These are phyloP conservation scores for Colletotrichum horii DNA, from an alignment of 2,329 filamentous ascomycete genomes.

Conservation along the genomic window DNA sequence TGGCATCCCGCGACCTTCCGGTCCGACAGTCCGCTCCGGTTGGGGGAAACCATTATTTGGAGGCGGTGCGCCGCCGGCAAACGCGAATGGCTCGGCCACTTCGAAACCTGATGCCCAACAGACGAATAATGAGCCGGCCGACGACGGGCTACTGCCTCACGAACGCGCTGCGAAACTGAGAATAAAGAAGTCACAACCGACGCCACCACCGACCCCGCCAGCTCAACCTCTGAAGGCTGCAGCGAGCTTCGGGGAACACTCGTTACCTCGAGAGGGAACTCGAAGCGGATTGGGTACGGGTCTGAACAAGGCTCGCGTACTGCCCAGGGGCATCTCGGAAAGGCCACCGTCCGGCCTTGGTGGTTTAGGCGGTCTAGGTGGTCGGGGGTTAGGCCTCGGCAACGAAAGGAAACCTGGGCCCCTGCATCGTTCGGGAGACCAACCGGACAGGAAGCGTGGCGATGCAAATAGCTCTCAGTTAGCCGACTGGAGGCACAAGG, in stretches of 20 bases:
- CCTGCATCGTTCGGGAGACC: neutral
- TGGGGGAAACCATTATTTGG: slow-evolving; percentile 14
- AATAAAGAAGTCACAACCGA: neutral
- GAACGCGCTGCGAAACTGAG: slow-evolving; percentile 39
- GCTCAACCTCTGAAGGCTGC: neutral
- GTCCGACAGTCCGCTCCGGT: neutral
- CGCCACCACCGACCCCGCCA: neutral
- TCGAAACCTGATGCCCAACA: neutral
- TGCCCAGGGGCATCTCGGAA: neutral
- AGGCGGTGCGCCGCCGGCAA: neutral
- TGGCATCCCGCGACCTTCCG: neutral
- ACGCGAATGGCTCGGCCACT: neutral
- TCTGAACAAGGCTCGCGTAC: neutral
- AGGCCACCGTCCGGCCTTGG: neutral
- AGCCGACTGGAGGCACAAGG: slow-evolving; percentile 9
- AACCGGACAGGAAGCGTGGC: neutral
- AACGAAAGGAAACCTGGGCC: neutral
- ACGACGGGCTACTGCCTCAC: slow-evolving; percentile 38
- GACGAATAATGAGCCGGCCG: neutral
- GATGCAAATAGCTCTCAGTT: neutral
- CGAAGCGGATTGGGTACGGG: neutral
- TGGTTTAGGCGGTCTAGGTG: neutral
- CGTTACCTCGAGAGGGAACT: neutral
- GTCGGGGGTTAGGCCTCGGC: neutral
- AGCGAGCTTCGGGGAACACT: neutral